Evolutionary conservation across 2,329 filamentous ascomycete genomes (phyloP).

Genomic region (Bipolaris oryzae): DNA sequence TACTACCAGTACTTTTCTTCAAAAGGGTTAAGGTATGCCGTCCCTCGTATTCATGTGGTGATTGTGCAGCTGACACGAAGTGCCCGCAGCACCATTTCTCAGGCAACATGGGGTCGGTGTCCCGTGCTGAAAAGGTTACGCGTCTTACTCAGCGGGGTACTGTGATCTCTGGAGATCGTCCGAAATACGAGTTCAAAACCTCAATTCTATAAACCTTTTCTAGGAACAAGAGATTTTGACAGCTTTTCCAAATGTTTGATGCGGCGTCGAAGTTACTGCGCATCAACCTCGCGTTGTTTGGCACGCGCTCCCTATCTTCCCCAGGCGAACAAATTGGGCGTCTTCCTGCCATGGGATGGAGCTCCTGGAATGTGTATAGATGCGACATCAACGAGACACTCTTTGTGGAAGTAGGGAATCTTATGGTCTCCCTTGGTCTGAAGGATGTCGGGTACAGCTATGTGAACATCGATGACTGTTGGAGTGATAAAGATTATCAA

Average conservation of each 20-base stretch:
- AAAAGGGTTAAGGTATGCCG: too few relatives aligned
- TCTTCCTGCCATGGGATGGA: slow-evolving; percentile 33
- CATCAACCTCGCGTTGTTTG: slow-evolving; percentile 1
- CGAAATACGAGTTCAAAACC: neutral
- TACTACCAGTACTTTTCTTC: too few relatives aligned
- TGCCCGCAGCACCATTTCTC: neutral
- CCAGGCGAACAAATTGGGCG: slow-evolving; percentile 22
- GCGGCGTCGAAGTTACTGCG: slow-evolving; percentile 6
- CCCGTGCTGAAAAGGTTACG: slow-evolving; percentile 1
- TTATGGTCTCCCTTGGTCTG: slow-evolving; percentile 25
- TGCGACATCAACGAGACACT: slow-evolving; percentile 31
- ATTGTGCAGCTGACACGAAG: neutral
- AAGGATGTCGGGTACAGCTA: slow-evolving; percentile 47
- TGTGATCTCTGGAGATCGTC: neutral
- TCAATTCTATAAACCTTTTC: neutral
- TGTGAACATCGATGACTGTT: slow-evolving; percentile 67
- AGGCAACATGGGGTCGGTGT: neutral
- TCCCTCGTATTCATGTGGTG: too few relatives aligned
- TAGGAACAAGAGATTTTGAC: neutral
- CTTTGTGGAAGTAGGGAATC: slow-evolving; percentile 24
- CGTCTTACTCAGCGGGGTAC: neutral
- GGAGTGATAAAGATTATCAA: slow-evolving; percentile 52
- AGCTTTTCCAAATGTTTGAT: neutral
- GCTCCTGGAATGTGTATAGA: slow-evolving; percentile 29
- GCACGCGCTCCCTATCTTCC: slow-evolving; percentile 8